Conservation (phyloP, 2,329 filamentous ascomycete genomes). For the Furcasterigmium sp. region DNA sequence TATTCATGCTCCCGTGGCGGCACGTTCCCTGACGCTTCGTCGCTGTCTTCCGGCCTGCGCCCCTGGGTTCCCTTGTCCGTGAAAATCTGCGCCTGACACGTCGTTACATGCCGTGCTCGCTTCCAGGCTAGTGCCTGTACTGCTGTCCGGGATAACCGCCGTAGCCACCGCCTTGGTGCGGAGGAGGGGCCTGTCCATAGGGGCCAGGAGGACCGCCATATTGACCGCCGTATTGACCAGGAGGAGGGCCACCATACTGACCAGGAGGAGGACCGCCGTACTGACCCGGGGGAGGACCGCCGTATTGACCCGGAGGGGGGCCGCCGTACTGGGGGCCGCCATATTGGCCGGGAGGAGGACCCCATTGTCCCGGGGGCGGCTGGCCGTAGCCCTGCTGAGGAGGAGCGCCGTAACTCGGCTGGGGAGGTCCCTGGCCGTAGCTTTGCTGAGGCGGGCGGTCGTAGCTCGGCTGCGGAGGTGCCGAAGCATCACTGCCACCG, state of each 20-base stretch:
- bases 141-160: conserved; percentile 30
- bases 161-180: conserved; percentile 22
- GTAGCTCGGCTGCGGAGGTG: conserved; percentile 20
- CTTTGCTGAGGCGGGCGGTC: conserved; percentile 24
- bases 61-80: too few relatives aligned
- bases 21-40: too few relatives aligned
- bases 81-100: too few relatives aligned
- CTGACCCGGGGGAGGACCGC: conserved; percentile 20
- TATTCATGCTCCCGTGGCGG: too few relatives aligned
- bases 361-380: conserved; percentile 19
- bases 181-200: conserved; percentile 12
- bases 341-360: conserved; percentile 16
- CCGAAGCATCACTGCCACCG: conserved; percentile 8
- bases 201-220: conserved; percentile 17
- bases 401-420: conserved; percentile 25
- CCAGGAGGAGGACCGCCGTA: conserved; percentile 20
- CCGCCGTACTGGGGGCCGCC: conserved; percentile 17
- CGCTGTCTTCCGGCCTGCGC: too few relatives aligned
- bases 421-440: conserved; percentile 10
- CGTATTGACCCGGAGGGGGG: conserved; percentile 17
- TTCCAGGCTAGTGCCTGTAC: neutral
- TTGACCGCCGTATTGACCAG: conserved; percentile 17
- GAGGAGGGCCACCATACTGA: conserved; percentile 21
- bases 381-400: conserved; percentile 20
- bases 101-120: neutral